Percentiles rank a stretch among this genome's conserved stretches.
Conservation (phyloP, 208 protist genomes). For the Trypanosoma caninum region DNA sequence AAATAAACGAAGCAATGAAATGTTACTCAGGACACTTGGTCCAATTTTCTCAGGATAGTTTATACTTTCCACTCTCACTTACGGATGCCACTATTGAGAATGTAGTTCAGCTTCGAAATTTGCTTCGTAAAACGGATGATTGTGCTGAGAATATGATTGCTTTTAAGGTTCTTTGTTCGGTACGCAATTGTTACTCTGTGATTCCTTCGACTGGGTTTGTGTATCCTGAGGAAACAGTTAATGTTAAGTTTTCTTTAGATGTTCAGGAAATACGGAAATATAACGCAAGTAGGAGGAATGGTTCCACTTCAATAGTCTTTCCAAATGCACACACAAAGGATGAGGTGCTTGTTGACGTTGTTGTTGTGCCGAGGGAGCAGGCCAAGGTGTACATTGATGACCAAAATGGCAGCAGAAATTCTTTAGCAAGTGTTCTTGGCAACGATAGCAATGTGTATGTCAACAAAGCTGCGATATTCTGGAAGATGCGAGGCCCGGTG, state of each 20-base stretch:
- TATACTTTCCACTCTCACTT: slow-evolving; percentile 81
- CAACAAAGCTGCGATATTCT: slow-evolving; percentile 50
- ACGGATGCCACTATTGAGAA: slow-evolving; percentile 76
- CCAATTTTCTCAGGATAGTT: slow-evolving; percentile 60
- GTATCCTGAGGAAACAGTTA: slow-evolving; percentile 40
- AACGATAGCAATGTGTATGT: slow-evolving; percentile 14
- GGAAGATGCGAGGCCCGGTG: slow-evolving; percentile 46
- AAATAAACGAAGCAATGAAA: slow-evolving; percentile 15
- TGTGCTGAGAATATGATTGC: slow-evolving; percentile 49
- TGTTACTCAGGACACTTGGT: slow-evolving; percentile 25
- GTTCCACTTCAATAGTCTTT: slow-evolving; percentile 30
- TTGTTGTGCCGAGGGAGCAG: slow-evolving; percentile 36
- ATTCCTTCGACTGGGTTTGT: slow-evolving; percentile 63
- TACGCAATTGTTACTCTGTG: slow-evolving; percentile 69
- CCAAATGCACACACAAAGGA: slow-evolving; percentile 62
- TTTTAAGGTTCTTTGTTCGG: slow-evolving; percentile 72
- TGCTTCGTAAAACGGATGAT: slow-evolving; percentile 29
- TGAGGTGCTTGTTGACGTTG: slow-evolving; percentile 75
- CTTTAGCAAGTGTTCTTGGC: neutral
- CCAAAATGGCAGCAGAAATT: neutral
- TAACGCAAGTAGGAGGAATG: slow-evolving; percentile 4
- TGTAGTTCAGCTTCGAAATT: slow-evolving; percentile 65
- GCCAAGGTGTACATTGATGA: neutral
- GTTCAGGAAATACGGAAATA: slow-evolving; percentile 41
- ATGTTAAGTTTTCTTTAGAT: slow-evolving; percentile 63